Evolutionary conservation across 805 yeast genomes (phyloP), one percentile per base, ranked within the genome.

Genomic region (Candida insectalens): DNA sequence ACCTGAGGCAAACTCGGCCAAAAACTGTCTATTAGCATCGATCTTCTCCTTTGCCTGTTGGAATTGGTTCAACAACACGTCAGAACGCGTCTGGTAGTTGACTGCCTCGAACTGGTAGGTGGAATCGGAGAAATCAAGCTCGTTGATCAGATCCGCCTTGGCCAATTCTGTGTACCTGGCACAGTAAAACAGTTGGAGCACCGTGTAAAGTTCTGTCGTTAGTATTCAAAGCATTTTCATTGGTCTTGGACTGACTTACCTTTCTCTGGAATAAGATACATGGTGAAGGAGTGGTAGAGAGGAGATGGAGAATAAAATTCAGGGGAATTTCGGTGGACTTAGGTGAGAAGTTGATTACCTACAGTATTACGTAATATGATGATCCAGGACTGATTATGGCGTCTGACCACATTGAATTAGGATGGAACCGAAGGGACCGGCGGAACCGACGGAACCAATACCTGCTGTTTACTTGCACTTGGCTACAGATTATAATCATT

Each of bases 161-260:
- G 38, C 40, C 17, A 47, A 25, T 15, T 47, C 50, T 4, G 33
- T 20, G 31, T 47, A 48, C 35, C 45, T 44, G 15, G 57, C 46
- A 21, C 50, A 39, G 27, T 45, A 41, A 57, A 49, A 29, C 48
- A 51, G 38, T 47, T 50, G 44, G 48, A 57, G 41, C 12, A 54
- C 36, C 8, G 51, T 50, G 32, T 50, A 54, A 13, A 60, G 44
- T 32, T 49, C 50, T 29, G 32, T 25, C 14, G 28, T 25, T 25
- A 10, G 28, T 25, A 25, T 25, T 25, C 15, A 29, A 14, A 6
- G 30, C 5, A 19, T 15, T 5, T 6, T 15, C 7, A 12, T n/a
- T 8, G 14, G 13, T n/a, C n/a, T n/a, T 8, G 15, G 13, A 5
- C 17, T 8, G 6, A 31, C 34, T 16, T 23, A 33, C 36, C 36